These are phyloP conservation scores for Stagonosporopsis rhizophila DNA, from an alignment of 2,329 filamentous ascomycete species.

Conservation along the genomic window DNA sequence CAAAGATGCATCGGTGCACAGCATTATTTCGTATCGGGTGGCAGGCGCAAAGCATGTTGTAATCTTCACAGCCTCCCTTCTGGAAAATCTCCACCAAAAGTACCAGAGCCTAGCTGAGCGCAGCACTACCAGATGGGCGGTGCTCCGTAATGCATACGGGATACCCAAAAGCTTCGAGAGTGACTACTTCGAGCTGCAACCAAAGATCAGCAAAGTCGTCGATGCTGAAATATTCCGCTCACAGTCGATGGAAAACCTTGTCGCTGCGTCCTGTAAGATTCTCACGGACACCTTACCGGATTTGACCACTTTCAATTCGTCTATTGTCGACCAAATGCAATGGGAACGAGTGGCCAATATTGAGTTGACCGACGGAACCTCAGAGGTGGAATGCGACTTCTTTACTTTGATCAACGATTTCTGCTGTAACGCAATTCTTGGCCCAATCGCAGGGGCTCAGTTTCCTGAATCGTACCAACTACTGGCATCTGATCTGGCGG, in stretches of 20 bases:
- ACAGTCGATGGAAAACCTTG: slow-evolving; percentile 52
- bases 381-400: slow-evolving; percentile 56
- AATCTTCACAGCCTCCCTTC: slow-evolving; percentile 57
- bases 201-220: slow-evolving; percentile 42
- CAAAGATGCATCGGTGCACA: slow-evolving; percentile 48
- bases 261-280: slow-evolving; percentile 41
- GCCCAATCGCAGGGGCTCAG: slow-evolving; percentile 59
- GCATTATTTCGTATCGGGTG: slow-evolving; percentile 59
- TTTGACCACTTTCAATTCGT: slow-evolving; percentile 65
- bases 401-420: slow-evolving; percentile 63
- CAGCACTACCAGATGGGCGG: slow-evolving; percentile 26
- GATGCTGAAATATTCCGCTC: slow-evolving; percentile 58
- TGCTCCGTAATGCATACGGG: slow-evolving; percentile 40
- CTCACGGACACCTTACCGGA: slow-evolving; percentile 57
- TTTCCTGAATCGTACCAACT: slow-evolving; percentile 56
- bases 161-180: slow-evolving; percentile 31
- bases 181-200: slow-evolving; percentile 31
- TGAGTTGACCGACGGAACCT: slow-evolving; percentile 50
- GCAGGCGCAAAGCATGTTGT: slow-evolving; percentile 59
- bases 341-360: slow-evolving; percentile 66
- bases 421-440: slow-evolving; percentile 59
- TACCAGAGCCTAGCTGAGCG: slow-evolving; percentile 28
- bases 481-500: slow-evolving; percentile 61
- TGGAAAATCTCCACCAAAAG: slow-evolving; percentile 41
- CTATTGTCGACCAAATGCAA: slow-evolving; percentile 65